Percentiles rank a stretch among this genome's conserved stretches.
Evolutionary conservation across 2,329 filamentous ascomycete species (phyloP).

Genomic region (Phaeosphaeria sp.): DNA sequence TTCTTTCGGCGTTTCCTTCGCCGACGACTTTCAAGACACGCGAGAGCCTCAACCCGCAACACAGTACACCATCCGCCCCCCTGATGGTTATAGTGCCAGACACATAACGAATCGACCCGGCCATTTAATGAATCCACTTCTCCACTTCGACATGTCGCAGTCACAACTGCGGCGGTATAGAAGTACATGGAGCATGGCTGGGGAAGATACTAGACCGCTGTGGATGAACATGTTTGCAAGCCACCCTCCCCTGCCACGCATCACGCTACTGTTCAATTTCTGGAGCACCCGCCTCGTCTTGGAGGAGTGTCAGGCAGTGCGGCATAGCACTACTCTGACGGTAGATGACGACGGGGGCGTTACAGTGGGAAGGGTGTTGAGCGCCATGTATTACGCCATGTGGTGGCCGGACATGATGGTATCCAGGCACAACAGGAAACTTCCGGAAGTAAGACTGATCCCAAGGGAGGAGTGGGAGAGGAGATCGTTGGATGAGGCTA

Average conservation of each 20-base stretch:
- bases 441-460: background rate
- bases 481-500: background rate
- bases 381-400: background rate
- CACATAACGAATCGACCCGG: no score
- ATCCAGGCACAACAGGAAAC: background rate
- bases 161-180: background rate
- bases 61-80: background rate
- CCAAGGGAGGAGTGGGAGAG: background rate
- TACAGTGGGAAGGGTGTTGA: background rate
- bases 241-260: no score
- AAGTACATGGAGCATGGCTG: background rate
- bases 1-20: background rate
- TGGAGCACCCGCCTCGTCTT: background rate
- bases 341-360: background rate
- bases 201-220: background rate
- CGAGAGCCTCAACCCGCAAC: background rate
- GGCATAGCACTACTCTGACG: background rate
- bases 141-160: background rate
- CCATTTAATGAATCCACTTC: background rate
- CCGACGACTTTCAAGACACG: background rate
- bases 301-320: background rate
- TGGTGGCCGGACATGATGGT: background rate
- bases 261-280: background rate
- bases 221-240: background rate
- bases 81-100: no score